Evolutionary conservation across 1,284 basidiomycete species (phyloP).

Genomic region (Volvariella surrecta): DNA sequence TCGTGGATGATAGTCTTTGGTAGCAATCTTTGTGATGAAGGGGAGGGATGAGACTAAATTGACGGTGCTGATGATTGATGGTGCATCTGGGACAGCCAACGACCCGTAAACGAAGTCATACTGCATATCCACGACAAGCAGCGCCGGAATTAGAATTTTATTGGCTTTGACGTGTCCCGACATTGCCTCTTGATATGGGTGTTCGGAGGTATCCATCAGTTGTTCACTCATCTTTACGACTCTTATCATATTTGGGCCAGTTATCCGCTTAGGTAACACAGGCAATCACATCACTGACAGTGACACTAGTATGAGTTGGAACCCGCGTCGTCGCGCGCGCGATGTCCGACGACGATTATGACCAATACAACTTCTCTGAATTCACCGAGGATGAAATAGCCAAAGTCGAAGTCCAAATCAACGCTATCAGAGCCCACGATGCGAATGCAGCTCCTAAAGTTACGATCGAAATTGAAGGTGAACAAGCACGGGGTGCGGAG

Average conservation of each 20-base stretch:
- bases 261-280: too few relatives aligned
- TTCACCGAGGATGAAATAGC: conserved; percentile 48
- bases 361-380: conserved; percentile 45
- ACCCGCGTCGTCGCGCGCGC: conserved; percentile 13
- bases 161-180: conserved; percentile 1
- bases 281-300: too few relatives aligned
- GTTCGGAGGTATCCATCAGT: too few relatives aligned
- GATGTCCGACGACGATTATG: conserved; percentile 22
- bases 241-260: too few relatives aligned
- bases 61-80: conserved; percentile 30
- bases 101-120: conserved; percentile 39
- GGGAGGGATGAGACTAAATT: conserved; percentile 30
- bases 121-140: conserved; percentile 35
- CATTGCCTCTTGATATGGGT: too few relatives aligned
- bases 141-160: conserved; percentile 22
- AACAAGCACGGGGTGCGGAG: conserved; percentile 4
- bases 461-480: conserved; percentile 11
- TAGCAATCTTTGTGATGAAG: conserved; percentile 26
- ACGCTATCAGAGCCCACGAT: neutral
- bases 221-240: too few relatives aligned
- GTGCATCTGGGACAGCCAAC: conserved; percentile 35
- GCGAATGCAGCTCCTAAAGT: conserved; percentile 15
- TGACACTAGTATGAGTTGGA: too few relatives aligned
- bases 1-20: conserved; percentile 40
- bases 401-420: conserved; percentile 12